A percentile compares a stretch with the other conserved stretches of the same genome.
These are phyloP conservation scores for Yarrowia divulgata DNA, from an alignment of 805 yeast genomes.

Conservation along the genomic window DNA sequence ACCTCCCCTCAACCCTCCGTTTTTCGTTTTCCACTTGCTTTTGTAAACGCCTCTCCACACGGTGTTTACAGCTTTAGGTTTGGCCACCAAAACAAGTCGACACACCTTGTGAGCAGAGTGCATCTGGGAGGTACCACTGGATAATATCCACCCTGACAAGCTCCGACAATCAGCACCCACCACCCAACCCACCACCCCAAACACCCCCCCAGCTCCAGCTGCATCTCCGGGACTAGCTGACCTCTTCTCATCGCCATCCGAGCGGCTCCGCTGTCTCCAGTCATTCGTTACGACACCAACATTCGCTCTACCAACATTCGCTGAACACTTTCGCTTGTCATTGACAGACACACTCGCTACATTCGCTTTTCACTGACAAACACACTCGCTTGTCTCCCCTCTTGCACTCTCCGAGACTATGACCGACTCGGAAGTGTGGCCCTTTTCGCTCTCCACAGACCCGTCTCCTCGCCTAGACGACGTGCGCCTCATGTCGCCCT, in stretches of 20 bases:
- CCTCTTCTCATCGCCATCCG: background rate
- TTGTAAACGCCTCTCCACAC: background rate
- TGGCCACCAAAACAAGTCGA: slow-evolving; percentile 37
- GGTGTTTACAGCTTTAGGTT: slow-evolving; percentile 17
- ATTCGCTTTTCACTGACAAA: too few relatives aligned
- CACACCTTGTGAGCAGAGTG: slow-evolving; percentile 38
- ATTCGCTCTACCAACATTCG: background rate
- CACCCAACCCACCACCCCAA: background rate
- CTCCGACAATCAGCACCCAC: background rate
- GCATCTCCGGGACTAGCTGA: background rate
- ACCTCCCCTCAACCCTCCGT: too few relatives aligned
- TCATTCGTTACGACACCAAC: background rate
- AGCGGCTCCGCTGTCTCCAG: background rate
- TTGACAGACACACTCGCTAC: background rate
- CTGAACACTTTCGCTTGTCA: background rate
- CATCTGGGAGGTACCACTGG: slow-evolving; percentile 20
- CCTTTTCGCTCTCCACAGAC: slow-evolving; percentile 27
- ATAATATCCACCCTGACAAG: slow-evolving; percentile 10
- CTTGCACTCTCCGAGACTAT: background rate
- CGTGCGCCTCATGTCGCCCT: slow-evolving; percentile 25
- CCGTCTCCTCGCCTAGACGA: slow-evolving; percentile 30
- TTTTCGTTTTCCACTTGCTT: background rate
- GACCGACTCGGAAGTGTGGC: slow-evolving; percentile 38
- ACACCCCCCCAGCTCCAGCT: background rate
- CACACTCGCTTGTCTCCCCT: too few relatives aligned